Base-by-base conservation (phyloP, 805 yeast species). In the Yarrowia yakushimensis region DNA sequence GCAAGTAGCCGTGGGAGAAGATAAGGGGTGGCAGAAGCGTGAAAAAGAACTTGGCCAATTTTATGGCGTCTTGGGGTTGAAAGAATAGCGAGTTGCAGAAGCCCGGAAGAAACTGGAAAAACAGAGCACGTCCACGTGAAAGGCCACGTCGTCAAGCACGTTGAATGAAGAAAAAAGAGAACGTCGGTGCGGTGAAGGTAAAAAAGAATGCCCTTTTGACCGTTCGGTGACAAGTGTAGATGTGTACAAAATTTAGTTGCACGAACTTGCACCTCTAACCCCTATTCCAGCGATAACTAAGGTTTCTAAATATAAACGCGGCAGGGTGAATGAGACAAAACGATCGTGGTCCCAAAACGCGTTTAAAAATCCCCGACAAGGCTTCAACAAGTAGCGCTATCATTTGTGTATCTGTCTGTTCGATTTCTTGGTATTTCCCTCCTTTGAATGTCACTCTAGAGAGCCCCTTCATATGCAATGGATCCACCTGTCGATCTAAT, bases 261-360 rank as follows among this genome's bases (percentile, higher is more conserved):
- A 42, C 62, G 15, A 36, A 33, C 39, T 48, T 31, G 55, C 39
- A 48, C 55, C 39, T 31, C 57, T 33, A 33, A 31, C 59, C 59
- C 59, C 59, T 52, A 52, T 52, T 52, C 43, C 57, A 28, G 27
- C 59, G 31, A 34, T 23, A 52, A 50, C 33, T 48, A 52, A 50
- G 37, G 59, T 52, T 52, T 52, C 59, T 52, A 52, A 52, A 52
- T 52, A 52, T 52, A 52, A 52, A 34, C 59, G 42, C 43, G 43
- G 55, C 55, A 48, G 55, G 55, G 55, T 48, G 55, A 31, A 48
- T 52, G 59, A 52, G 43, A 52, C 59, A 52, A 25, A 48, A 33
- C 13, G 57, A 33, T 33, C 28, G 31, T 34, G 43, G 28, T 25
- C 41, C 2, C 8, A 48, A 48, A 33, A 31, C 57, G 52, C 52